Evolutionary conservation across 805 yeast genomes (phyloP).

Genomic region (Wickerhamiella musiphila): DNA sequence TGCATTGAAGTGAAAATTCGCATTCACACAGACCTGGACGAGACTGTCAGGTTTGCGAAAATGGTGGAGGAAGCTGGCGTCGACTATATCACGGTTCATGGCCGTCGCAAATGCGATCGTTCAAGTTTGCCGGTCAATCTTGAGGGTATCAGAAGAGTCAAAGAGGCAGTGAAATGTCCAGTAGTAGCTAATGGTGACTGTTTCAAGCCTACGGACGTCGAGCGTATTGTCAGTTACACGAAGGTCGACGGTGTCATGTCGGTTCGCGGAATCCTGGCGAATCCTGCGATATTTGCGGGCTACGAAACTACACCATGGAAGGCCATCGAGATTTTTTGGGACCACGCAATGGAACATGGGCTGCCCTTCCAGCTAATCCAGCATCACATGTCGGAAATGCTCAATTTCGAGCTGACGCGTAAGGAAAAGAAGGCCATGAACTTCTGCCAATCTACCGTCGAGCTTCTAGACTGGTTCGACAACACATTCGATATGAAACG

Average conservation of each 20-base stretch:
- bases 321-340: conserved; percentile 71
- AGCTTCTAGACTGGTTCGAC: conserved; percentile 75
- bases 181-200: conserved; percentile 99
- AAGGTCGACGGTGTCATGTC: conserved; percentile 92
- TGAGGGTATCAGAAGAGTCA: conserved; percentile 58
- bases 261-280: conserved; percentile 69
- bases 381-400: conserved; percentile 81
- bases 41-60: conserved; percentile 57
- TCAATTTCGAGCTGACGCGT: conserved; percentile 36
- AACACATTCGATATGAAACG: conserved; percentile 45
- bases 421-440: conserved; percentile 44
- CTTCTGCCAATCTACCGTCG: conserved; percentile 36
- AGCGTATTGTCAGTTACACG: conserved; percentile 42
- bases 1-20: conserved; percentile 84
- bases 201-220: conserved; percentile 46
- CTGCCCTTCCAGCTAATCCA: conserved; percentile 70
- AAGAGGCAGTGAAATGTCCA: conserved; percentile 40
- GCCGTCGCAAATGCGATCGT: conserved; percentile 70
- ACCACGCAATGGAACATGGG: conserved; percentile 61
- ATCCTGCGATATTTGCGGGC: conserved; percentile 81
- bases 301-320: conserved; percentile 69
- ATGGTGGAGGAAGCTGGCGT: conserved; percentile 75
- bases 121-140: conserved; percentile 69
- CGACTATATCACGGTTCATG: conserved; percentile 88
- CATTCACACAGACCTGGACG: conserved; percentile 57